phyloP scores from a whole-genome alignment of 257 asterid species.

The Rehmannia glutinosa region DNA sequence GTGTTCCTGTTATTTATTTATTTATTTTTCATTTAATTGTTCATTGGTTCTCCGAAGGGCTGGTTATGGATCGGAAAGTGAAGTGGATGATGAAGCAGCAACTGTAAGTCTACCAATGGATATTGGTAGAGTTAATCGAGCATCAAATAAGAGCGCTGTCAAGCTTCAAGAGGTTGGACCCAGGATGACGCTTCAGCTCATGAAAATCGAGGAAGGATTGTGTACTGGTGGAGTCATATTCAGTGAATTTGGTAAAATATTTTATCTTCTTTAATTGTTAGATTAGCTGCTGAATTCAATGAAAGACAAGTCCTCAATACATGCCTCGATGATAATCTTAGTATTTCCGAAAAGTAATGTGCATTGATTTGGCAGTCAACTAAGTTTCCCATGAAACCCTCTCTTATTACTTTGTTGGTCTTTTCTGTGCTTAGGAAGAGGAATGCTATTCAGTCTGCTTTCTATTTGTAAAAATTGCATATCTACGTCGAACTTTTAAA shows the following conservation, averaged over 20 bases:
- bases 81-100: constrained; percentile 89
- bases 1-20: background rate
- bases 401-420: too few relatives aligned
- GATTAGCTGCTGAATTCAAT: background rate
- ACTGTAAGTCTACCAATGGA: constrained; percentile 67
- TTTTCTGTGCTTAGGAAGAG: too few relatives aligned
- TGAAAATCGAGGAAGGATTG: constrained; percentile 74
- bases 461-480: too few relatives aligned
- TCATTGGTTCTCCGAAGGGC: constrained; percentile 44
- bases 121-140: constrained; percentile 75
- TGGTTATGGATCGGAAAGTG: constrained; percentile 97
- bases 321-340: background rate
- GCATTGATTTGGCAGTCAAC: too few relatives aligned
- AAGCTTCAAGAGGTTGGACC: constrained; percentile 95
- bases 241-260: constrained; percentile 41
- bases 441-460: too few relatives aligned
- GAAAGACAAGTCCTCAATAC: background rate
- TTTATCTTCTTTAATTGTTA: background rate
- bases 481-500: too few relatives aligned
- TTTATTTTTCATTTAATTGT: background rate
- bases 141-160: constrained; percentile 82
- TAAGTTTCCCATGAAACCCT: too few relatives aligned
- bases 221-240: constrained; percentile 72
- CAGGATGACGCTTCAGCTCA: constrained; percentile 77
- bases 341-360: too few relatives aligned